A percentile compares a stretch with the other conserved stretches of the same genome.
These are phyloP conservation scores for Dysphania ambrosioides DNA, from an alignment of 148 eudicot species.

Conservation along the genomic window DNA sequence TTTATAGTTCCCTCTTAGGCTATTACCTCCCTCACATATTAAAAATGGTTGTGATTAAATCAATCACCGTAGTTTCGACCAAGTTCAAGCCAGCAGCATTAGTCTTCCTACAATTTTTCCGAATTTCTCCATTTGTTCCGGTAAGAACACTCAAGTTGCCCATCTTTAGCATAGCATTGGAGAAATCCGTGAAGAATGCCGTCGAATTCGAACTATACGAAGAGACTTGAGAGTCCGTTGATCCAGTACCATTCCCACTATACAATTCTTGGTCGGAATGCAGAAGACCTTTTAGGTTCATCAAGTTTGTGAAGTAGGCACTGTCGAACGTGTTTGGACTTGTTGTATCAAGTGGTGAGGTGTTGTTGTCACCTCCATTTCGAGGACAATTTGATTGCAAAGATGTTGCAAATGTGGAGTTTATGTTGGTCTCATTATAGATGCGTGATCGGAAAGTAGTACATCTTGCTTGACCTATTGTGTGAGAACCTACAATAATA, in stretches of 20 bases:
- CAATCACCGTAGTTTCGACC: neutral
- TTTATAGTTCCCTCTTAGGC: no score
- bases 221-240: conserved; percentile 47
- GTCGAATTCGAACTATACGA: conserved; percentile 37
- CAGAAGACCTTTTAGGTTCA: conserved; percentile 43
- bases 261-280: conserved; percentile 67
- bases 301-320: conserved; percentile 44
- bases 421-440: conserved; percentile 59
- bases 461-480: conserved; percentile 63
- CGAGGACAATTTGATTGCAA: conserved; percentile 41
- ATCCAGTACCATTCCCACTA: conserved; percentile 30
- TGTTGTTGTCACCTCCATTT: conserved; percentile 42
- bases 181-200: conserved; percentile 52
- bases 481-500: conserved; percentile 38
- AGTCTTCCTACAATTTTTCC: conserved; percentile 55
- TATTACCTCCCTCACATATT: neutral
- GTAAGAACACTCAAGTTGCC: conserved; percentile 57
- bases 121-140: conserved; percentile 52
- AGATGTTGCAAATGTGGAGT: conserved; percentile 43
- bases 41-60: neutral
- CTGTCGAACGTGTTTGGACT: conserved; percentile 51
- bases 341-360: conserved; percentile 48
- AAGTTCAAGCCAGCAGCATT: conserved; percentile 15
- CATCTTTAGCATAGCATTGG: conserved; percentile 59
- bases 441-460: conserved; percentile 35